Percentiles rank a stretch among this genome's conserved stretches.
Conservation (phyloP, 345 rosid genomes). For the Eutrema heterophyllum region DNA sequence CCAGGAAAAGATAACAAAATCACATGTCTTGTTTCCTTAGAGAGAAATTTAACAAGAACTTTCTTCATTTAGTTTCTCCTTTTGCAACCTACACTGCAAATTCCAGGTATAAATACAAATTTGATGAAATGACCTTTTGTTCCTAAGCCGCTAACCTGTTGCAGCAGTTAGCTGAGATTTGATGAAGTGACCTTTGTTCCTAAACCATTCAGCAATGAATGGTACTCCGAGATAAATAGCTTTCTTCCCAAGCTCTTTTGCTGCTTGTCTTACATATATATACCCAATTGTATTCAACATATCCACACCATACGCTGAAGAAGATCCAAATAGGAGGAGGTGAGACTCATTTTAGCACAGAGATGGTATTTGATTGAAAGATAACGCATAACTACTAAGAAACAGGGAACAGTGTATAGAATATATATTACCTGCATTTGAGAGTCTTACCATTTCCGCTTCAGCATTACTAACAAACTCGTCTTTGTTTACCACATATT, state of each 20-base stretch:
- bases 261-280: constrained; percentile 85
- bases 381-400: not conserved
- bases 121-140: not conserved
- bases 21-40: not conserved
- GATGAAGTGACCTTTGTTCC: constrained; percentile 89
- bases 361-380: not conserved
- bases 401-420: not conserved
- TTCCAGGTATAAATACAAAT: not conserved
- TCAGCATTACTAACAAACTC: constrained; percentile 60
- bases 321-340: not conserved
- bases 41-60: not conserved
- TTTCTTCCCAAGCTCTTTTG: constrained; percentile 93
- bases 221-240: constrained; percentile 73
- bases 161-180: constrained; percentile 95
- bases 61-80: not conserved
- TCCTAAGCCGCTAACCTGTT: constrained; percentile 54
- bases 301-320: constrained; percentile 86
- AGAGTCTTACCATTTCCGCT: constrained; percentile 81
- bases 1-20: not conserved
- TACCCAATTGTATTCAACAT: constrained; percentile 91
- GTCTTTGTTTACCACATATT: constrained; percentile 73
- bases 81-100: not conserved
- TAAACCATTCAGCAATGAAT: constrained; percentile 93
- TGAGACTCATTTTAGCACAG: not conserved
- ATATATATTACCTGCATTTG: constrained; percentile 64